Evolutionary conservation across 2,329 filamentous ascomycete genomes (phyloP), one percentile per base, ranked within the genome.

Genomic region (Zasmidium cellare): DNA sequence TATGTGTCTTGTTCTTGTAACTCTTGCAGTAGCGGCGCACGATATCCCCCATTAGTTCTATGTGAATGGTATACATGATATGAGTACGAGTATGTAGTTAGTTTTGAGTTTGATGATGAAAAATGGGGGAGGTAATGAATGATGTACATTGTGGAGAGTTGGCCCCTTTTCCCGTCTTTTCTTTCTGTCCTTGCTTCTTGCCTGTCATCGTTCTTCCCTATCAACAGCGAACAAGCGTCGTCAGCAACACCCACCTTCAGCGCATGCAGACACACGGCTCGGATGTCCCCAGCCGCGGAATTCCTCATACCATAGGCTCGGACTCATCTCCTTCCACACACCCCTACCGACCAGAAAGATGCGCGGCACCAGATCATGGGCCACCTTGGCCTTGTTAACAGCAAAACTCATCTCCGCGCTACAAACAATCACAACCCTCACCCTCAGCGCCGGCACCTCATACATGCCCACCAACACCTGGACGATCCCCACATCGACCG

Each of bases 1-100:
- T 19, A 14, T 46, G 51, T 53, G 12, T 28, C 9, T 23, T 47
- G 24, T 46, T 41, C 51, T 47, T 53, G 46, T 53, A 11, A 11
- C 22, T 28, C 2, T 54, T 44, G n/a, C 9, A 25, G n/a, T 44
- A 41, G 46, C 18, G 52, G 20, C 45, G 52, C 52, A 55, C 22
- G 52, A 49, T 49, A 55, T 55, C 45, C 52, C 51, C 35, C 12
- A 41, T 41, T 41, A 41, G 35, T n/a, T 41, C 16, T 41, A 3
- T 41, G 35, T 41, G 35, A 28, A 41, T 41, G 35, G 35, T 41
- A 41, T 41, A 41, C 35, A 41, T 41, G 35, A 9, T 41, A 41
- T 18, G 35, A 31, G 28, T 31, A 31, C 14, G 28, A n/a, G n/a
- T n/a, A n/a, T n/a, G n/a, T n/a, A n/a, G n/a, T n/a, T 41, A 41